Evolutionary conservation across 2,329 filamentous ascomycete genomes (phyloP).

Genomic region (Penicillium crustosum): DNA sequence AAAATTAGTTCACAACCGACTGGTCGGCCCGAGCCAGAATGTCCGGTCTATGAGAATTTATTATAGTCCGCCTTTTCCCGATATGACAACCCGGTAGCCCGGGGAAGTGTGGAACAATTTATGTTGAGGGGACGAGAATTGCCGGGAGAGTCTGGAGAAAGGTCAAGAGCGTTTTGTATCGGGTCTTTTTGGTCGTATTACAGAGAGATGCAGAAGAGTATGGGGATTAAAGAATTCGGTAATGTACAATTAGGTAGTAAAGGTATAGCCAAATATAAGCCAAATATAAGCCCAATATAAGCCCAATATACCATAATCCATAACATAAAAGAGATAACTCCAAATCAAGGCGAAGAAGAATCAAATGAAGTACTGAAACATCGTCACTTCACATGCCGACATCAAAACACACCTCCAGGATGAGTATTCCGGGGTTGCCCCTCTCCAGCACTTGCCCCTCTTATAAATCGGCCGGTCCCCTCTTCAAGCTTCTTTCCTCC

Average conservation of each 20-base stretch:
- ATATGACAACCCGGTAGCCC: slow-evolving; percentile 22
- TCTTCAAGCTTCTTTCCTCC: slow-evolving; percentile 8
- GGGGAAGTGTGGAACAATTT: slow-evolving; percentile 11
- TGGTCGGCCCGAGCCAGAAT: slow-evolving; percentile 29
- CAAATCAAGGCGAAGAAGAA: not conserved
- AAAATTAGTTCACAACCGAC: slow-evolving; percentile 17
- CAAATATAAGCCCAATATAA: no score
- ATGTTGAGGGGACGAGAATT: slow-evolving; percentile 25
- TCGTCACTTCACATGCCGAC: slow-evolving; percentile 2
- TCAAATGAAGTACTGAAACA: no score
- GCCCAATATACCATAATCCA: no score
- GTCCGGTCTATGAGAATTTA: not conserved
- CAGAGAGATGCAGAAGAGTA: not conserved
- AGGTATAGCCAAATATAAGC: not conserved
- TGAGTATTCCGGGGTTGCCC: slow-evolving; percentile 18
- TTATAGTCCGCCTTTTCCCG: slow-evolving; percentile 36
- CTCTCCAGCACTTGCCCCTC: slow-evolving; percentile 14
- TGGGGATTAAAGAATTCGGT: no score
- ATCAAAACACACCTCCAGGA: not conserved
- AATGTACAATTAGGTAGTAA: no score
- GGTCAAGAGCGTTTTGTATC: not conserved
- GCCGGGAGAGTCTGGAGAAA: slow-evolving; percentile 18
- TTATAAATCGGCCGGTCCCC: slow-evolving; percentile 13
- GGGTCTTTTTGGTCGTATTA: no score
- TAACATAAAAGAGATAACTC: no score